Conservation (phyloP, 2,329 filamentous ascomycete genomes). For the Plectosphaerella sp. region DNA sequence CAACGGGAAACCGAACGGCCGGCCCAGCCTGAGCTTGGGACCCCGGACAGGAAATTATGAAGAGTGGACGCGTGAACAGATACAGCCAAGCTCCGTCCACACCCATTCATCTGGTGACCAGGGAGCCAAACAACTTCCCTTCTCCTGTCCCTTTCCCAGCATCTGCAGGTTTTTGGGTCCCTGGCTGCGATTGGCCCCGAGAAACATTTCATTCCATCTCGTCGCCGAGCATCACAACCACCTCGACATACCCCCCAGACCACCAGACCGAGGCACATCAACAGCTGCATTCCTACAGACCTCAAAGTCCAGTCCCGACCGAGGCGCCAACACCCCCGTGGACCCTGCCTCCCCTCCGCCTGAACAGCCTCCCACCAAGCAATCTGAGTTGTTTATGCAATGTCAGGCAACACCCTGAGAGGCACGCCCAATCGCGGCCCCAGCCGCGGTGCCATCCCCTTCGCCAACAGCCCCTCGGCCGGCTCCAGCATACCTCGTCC, state of each 20-base stretch:
- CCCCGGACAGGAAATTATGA: neutral
- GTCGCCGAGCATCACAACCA: neutral
- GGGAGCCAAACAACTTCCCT: neutral
- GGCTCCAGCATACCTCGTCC: conserved; percentile 68
- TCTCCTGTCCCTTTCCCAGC: neutral
- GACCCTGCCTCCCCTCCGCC: neutral
- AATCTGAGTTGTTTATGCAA: conserved; percentile 25
- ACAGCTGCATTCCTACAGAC: no score
- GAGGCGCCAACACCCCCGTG: neutral
- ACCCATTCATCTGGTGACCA: neutral
- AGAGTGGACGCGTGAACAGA: neutral
- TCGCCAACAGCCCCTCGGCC: conserved; percentile 54
- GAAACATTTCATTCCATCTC: neutral
- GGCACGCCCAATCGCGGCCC: conserved; percentile 63
- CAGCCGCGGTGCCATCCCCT: conserved; percentile 54
- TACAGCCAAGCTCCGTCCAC: neutral
- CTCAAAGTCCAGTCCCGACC: neutral
- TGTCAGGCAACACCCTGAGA: conserved; percentile 61
- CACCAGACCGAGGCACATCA: no score
- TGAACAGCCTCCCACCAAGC: neutral
- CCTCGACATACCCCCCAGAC: neutral
- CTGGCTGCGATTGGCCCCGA: neutral
- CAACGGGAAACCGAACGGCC: neutral
- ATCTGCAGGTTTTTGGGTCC: neutral
- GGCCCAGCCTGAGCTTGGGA: neutral